Evolutionary conservation across 148 eudicot species (phyloP).

Genomic region (Silene conica): DNA sequence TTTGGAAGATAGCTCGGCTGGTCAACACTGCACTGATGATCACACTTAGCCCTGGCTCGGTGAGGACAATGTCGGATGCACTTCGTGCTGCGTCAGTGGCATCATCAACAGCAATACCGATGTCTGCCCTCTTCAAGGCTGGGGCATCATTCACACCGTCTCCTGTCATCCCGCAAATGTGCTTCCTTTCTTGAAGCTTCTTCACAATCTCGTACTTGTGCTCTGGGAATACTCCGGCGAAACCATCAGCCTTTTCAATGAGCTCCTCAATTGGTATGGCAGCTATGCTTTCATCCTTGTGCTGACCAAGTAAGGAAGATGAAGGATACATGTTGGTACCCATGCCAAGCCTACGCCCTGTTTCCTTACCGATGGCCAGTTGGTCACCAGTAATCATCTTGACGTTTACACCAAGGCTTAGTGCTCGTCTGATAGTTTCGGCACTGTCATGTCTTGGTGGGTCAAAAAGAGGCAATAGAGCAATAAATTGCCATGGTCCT

Average conservation of each 20-base stretch:
- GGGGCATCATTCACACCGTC: slow-evolving; percentile 89
- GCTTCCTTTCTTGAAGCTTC: slow-evolving; percentile 73
- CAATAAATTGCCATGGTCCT: slow-evolving; percentile 64
- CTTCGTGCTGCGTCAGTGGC: slow-evolving; percentile 89
- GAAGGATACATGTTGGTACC: slow-evolving; percentile 87
- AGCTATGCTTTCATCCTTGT: slow-evolving; percentile 52
- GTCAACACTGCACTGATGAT: slow-evolving; percentile 67
- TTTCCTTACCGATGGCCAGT: slow-evolving; percentile 78
- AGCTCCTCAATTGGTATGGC: slow-evolving; percentile 67
- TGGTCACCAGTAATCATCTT: slow-evolving; percentile 95
- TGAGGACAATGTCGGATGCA: slow-evolving; percentile 77
- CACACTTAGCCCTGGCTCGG: slow-evolving; percentile 81
- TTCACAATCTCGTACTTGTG: slow-evolving; percentile 87
- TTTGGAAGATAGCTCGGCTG: slow-evolving; percentile 71
- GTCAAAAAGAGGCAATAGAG: slow-evolving; percentile 69
- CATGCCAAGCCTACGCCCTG: slow-evolving; percentile 83
- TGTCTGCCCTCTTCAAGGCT: slow-evolving; percentile 72
- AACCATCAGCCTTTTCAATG: slow-evolving; percentile 78
- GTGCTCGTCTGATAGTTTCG: slow-evolving; percentile 72
- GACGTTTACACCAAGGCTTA: slow-evolving; percentile 79
- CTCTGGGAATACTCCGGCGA: slow-evolving; percentile 89
- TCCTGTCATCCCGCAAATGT: slow-evolving; percentile 85
- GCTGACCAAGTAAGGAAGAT: slow-evolving; percentile 68
- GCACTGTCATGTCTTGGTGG: slow-evolving; percentile 90
- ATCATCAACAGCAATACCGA: slow-evolving; percentile 83